A percentile compares a stretch with the other conserved stretches of the same genome.
phyloP scores from a whole-genome alignment of 495 filamentous ascomycete species.

The Aspergillus homomorphus region DNA sequence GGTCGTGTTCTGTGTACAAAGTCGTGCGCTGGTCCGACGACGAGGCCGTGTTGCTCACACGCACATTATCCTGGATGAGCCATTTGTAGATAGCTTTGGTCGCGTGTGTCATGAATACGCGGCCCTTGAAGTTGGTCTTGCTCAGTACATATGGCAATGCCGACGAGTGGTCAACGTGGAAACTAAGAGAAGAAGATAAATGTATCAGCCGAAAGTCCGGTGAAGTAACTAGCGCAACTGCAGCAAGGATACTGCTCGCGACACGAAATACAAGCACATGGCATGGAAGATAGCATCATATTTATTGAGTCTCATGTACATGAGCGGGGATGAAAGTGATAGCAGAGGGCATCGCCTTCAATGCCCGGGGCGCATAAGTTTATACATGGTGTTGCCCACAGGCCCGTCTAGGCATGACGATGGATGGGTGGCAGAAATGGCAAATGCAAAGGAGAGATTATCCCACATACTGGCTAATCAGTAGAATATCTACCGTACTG shows the following conservation, averaged over 20 bases:
- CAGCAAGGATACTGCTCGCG: conserved; percentile 11
- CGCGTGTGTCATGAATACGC: conserved; percentile 98
- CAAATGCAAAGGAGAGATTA: conserved; percentile 16
- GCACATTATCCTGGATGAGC: conserved; percentile 94
- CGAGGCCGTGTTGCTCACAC: conserved; percentile 75
- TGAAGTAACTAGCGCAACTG: neutral
- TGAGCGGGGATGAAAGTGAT: conserved; percentile 15
- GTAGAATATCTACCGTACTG: conserved; percentile 91
- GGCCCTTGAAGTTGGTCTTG: conserved; percentile 94
- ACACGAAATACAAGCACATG: conserved; percentile 13
- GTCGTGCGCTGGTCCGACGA: conserved; percentile 70
- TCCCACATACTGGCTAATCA: conserved; percentile 91
- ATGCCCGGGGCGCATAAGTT: conserved; percentile 8
- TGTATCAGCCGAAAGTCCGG: conserved; percentile 25
- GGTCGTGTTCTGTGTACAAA: conserved; percentile 91
- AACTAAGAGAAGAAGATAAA: conserved; percentile 52
- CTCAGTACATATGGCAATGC: conserved; percentile 94
- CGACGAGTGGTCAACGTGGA: conserved; percentile 95
- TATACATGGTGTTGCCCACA: conserved; percentile 4
- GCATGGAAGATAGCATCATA: conserved; percentile 20
- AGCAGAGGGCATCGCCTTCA: conserved; percentile 8
- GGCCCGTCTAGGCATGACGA: conserved; percentile 10
- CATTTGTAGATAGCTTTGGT: conserved; percentile 99
- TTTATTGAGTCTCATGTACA: conserved; percentile 39
- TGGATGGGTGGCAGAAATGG: conserved; percentile 1